A percentile compares a stretch with the other conserved stretches of the same genome.
Conservation (phyloP, 2,329 filamentous ascomycete genomes). For the Nemania bipapillata region DNA sequence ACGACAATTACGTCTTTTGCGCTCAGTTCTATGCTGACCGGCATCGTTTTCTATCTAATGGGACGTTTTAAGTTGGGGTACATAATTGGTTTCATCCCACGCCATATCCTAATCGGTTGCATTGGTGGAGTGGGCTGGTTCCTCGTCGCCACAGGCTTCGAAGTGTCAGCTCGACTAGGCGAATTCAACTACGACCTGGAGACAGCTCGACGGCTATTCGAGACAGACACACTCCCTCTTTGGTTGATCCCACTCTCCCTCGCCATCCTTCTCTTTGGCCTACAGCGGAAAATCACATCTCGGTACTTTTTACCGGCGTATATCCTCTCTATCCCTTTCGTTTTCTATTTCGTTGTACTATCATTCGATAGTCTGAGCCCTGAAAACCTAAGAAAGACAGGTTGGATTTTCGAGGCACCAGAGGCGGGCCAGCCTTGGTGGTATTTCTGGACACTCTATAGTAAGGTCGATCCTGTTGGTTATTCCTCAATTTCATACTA, state of each 20-base stretch:
- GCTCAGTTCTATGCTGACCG: conserved; percentile 89
- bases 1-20: conserved; percentile 94
- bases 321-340: conserved; percentile 79
- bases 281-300: conserved; percentile 79
- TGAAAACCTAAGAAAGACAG: conserved; percentile 72
- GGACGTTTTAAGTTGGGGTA: conserved; percentile 88
- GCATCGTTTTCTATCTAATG: conserved; percentile 89
- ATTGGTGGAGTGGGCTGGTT: conserved; percentile 98
- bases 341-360: conserved; percentile 82
- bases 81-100: conserved; percentile 94
- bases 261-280: conserved; percentile 78
- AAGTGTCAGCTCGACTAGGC: conserved; percentile 89
- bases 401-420: conserved; percentile 93
- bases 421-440: conserved; percentile 91
- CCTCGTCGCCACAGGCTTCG: conserved; percentile 87
- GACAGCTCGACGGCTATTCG: conserved; percentile 79
- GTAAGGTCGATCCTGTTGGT: conserved; percentile 62
- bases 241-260: conserved; percentile 85
- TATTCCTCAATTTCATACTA: conserved; percentile 34
- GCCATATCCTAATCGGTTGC: conserved; percentile 95
- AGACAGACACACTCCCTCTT: conserved; percentile 77
- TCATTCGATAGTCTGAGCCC: conserved; percentile 75
- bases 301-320: conserved; percentile 88
- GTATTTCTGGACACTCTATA: conserved; percentile 96
- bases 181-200: conserved; percentile 83